phyloP scores from a whole-genome alignment of 148 eudicot species.

The Pouteria glomerata region DNA sequence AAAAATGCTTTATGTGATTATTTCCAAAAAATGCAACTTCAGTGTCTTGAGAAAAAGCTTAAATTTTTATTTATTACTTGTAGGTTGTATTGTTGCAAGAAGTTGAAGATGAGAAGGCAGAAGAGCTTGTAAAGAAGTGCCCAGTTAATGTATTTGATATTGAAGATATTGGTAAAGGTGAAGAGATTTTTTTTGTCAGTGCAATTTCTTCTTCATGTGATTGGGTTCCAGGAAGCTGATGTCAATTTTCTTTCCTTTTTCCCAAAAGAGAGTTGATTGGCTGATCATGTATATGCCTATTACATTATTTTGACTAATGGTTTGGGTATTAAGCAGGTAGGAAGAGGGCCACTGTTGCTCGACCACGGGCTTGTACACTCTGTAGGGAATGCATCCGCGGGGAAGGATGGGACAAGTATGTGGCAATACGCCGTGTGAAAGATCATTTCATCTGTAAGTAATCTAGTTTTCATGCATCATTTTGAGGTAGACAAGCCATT shows the following conservation, averaged over 20 bases:
- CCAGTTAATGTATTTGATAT: constrained; percentile 77
- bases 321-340: constrained; percentile 35
- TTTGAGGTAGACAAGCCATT: not conserved
- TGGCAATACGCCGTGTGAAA: constrained; percentile 70
- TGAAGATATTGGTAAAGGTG: constrained; percentile 77
- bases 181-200: not conserved
- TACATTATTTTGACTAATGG: not conserved
- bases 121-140: constrained; percentile 59
- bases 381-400: constrained; percentile 86
- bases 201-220: not conserved
- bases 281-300: not conserved
- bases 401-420: constrained; percentile 68
- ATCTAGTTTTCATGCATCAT: not conserved
- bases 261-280: not conserved
- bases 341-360: constrained; percentile 56
- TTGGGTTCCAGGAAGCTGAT: not conserved
- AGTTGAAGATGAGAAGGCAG: constrained; percentile 52
- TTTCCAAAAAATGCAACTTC: not conserved
- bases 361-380: constrained; percentile 80
- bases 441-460: constrained; percentile 94
- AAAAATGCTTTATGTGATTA: not conserved
- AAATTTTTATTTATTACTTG: not conserved
- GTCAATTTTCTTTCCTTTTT: not conserved
- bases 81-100: constrained; percentile 80
- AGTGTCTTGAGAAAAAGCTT: not conserved